Evolutionary conservation across 805 yeast genomes (phyloP), one percentile per base, ranked within the genome.

Genomic region (Yamadazyma nakazawae): DNA sequence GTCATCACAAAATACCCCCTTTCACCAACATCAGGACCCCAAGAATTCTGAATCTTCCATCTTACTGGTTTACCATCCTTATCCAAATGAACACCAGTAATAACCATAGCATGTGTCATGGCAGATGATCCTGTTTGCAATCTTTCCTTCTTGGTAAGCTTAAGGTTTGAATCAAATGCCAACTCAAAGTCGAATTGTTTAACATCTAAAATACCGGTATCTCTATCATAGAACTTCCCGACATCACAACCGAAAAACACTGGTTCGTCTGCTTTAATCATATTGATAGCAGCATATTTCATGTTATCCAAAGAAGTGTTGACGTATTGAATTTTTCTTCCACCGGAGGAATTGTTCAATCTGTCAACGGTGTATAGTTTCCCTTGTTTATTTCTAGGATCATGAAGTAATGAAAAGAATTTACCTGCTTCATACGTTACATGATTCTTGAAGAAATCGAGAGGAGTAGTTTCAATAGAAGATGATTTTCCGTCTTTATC

Each of bases 61-160:
- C 76, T 61, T 2, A 68, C 58, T 5, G 75, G 76, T 3, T 42
- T 39, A 12, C 74, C 74, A 31, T 64, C 57, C 11, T 74, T 80
- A 52, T 84, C 89, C 32, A 88, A 68, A 63, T 88, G 90, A 39
- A 86, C 92, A 28, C 82, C 96, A 11, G 90, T 83, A 58, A 88
- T 79, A 18, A 82, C 76, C 96, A 88, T 88, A 32, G 96, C 96
- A 59, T 88, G 96, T 13, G 95, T 88, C 95, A 88, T 87, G 53
- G 81, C 69, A 19, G 90, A 83, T 53, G 88, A 82, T 47, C 81
- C 81, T 53, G 85, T 82, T 49, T 74, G 67, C 50, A 89, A 81
- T 52, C 96, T 73, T 42, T 88, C 84, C 17, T 81, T 81, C 70
- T 89, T 88, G 42, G 62, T 51, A 56, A 66, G 78, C 72, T 43